Evolutionary conservation across 805 yeast species (phyloP), one percentile per base, ranked within the genome.

Genomic region (Spathaspora girioi): DNA sequence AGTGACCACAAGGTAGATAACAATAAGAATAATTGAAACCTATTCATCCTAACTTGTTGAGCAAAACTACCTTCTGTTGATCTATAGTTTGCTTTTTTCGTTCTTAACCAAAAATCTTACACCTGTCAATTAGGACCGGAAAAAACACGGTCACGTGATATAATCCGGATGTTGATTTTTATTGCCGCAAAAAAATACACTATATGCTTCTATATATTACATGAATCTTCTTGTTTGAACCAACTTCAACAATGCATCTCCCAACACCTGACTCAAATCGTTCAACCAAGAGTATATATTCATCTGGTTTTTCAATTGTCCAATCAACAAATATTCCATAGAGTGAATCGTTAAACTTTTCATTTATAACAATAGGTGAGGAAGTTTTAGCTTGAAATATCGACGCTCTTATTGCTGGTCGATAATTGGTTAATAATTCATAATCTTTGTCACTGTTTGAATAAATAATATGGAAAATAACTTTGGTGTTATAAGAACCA

Each of bases 251-350:
- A 7, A 65, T 53, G 19, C 75, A 58, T 2, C 54, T 55, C 6
- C 80, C 83, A 4, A 54, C 48, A 0, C 84, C 84, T 5, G 61
- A 56, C 53, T 79, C 84, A 51, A 79, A 76, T 40, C 84, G 57
- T 55, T 79, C 84, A n/a, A 77, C 62, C 19, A 79, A 59, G 8
- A 79, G 52, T 3, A 77, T 64, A 50, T 76, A 75, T 5, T 52
- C 55, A 0, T 68, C 74, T 1, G 66, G 63, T 2, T 50, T 52
- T 0, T 59, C 59, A 3, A 68, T 43, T 3, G 42, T 40, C 45
- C 67, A 63, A 43, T 71, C 71, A 15, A 74, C 58, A 54, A 73
- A 78, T 3, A 75, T 59, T 0, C 84, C 84, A 58, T 74, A 75
- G 7, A 76, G 54, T 19, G 69, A 64, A 50, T 73, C 75, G 50